A percentile compares a stretch with the other conserved stretches of the same genome.
Evolutionary conservation across 1,284 basidiomycete genomes (phyloP).

Genomic region (Irpex sp.): DNA sequence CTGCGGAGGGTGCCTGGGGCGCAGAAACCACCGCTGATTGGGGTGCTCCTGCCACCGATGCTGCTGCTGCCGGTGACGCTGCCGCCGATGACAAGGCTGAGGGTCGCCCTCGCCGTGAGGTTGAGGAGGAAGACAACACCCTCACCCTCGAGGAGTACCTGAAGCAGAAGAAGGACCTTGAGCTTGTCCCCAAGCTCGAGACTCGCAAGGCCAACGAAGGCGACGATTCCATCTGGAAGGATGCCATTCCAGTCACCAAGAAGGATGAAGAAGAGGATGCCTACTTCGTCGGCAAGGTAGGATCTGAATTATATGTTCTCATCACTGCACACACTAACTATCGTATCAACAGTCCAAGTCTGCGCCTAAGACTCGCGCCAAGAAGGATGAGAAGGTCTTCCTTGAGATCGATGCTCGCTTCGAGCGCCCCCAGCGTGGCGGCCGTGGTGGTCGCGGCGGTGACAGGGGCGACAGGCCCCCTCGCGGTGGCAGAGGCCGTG

Average conservation of each 20-base stretch:
- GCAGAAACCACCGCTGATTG: slow-evolving; percentile 36
- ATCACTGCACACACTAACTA: not conserved
- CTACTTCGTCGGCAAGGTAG: slow-evolving; percentile 78
- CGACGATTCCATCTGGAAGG: slow-evolving; percentile 58
- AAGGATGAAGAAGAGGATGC: slow-evolving; percentile 54
- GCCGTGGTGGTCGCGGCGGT: slow-evolving; percentile 41
- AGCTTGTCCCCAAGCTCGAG: slow-evolving; percentile 67
- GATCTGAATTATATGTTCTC: slow-evolving; percentile 1
- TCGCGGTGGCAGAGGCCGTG: slow-evolving; percentile 33
- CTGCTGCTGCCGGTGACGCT: slow-evolving; percentile 30
- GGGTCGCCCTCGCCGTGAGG: slow-evolving; percentile 28
- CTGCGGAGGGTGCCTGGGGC: slow-evolving; percentile 10
- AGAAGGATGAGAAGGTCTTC: slow-evolving; percentile 78
- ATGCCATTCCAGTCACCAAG: slow-evolving; percentile 58
- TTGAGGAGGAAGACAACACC: slow-evolving; percentile 92
- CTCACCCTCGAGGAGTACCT: slow-evolving; percentile 84
- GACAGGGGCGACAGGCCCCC: slow-evolving; percentile 26
- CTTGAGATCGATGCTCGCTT: slow-evolving; percentile 78
- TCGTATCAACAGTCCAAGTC: slow-evolving; percentile 44
- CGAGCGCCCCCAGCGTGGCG: slow-evolving; percentile 64
- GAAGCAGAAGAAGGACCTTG: slow-evolving; percentile 61
- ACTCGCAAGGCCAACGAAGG: slow-evolving; percentile 70
- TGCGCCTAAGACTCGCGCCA: slow-evolving; percentile 56
- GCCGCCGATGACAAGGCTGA: slow-evolving; percentile 33
- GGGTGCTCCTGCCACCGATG: slow-evolving; percentile 28